phyloP scores from a whole-genome alignment of 305 asterid genomes.

The Fraxinus sp. region DNA sequence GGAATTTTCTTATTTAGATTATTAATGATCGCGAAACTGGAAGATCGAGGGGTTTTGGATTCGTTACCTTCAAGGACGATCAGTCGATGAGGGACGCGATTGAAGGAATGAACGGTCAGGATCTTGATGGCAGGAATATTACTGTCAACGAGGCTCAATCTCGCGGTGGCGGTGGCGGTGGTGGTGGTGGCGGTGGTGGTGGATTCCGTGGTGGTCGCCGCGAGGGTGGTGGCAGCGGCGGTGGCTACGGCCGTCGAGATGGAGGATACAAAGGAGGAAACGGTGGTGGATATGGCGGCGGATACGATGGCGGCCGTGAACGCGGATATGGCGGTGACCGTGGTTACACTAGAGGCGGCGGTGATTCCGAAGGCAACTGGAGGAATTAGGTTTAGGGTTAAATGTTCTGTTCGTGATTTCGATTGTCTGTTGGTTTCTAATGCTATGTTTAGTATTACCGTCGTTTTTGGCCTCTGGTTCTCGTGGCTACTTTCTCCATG shows the following conservation, averaged over 20 bases:
- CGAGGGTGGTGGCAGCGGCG: conserved; percentile 18
- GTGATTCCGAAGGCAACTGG: conserved; percentile 41
- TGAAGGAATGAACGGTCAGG: conserved; percentile 62
- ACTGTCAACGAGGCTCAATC: conserved; percentile 73
- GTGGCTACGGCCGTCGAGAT: conserved; percentile 12
- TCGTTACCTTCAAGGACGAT: conserved; percentile 58
- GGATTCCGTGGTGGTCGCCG: conserved; percentile 37
- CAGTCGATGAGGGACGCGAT: conserved; percentile 54
- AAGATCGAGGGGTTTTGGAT: conserved; percentile 66
- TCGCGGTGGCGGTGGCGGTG: conserved; percentile 48
- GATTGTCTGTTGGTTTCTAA: not conserved
- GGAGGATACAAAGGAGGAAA: conserved; percentile 14
- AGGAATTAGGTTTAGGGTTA: conserved; percentile 22
- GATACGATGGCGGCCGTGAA: conserved; percentile 4
- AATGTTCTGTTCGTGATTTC: not conserved
- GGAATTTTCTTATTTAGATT: conserved; percentile 30
- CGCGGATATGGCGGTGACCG: conserved; percentile 26
- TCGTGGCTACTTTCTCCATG: not conserved
- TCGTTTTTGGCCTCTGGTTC: conserved; percentile 30
- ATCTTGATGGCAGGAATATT: conserved; percentile 59
- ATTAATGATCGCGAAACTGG: conserved; percentile 69
- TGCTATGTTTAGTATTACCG: not conserved
- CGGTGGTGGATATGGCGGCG: conserved; percentile 7
- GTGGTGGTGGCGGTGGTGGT: conserved; percentile 23
- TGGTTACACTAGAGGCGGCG: conserved; percentile 31